Evolutionary conservation across 2,329 filamentous ascomycete species (phyloP), one percentile per base, ranked within the genome.

Genomic region (Aspergillus niger): DNA sequence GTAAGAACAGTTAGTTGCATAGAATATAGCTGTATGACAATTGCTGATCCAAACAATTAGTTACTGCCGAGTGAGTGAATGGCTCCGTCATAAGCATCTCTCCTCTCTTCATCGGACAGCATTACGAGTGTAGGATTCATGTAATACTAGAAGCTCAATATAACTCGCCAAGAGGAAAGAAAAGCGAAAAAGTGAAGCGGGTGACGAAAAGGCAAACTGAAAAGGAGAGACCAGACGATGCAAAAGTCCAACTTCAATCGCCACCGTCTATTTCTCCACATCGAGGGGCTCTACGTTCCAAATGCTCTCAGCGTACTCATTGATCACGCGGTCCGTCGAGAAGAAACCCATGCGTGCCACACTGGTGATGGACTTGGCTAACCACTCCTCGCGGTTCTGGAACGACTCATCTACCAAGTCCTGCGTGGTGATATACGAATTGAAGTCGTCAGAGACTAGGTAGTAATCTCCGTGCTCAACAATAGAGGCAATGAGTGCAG

Each of bases 271-370:
- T 30, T 78, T 72, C 66, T 77, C 76, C 22, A 82, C 80, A 36
- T 78, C 77, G 57, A 95, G 76, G 28, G 94, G 93, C 82, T 98
- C 94, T 41, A 97, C 83, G 73, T 98, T 98, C 95, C 95, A 99
- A 76, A 99, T 97, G 65, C 85, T 88, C 76, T 99, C 94, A 0
- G 95, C 95, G 79, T 99, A 99, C 83, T 97, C 93, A 71, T 94
- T 91, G 76, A 98, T 97, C 79, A 94, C 97, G 41, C 94, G 86
- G 76, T 98, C 94, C 65, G 90, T 94, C 68, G 88, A 93, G 82
- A 98, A 98, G 86, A 98, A 98, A 39, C 94, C 95, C 95, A 99
- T 99, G 43, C 93, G 84, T 6, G 92, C 85, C 17, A 99, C 95
- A 61, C 90, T 91, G 44, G 86, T 88, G 72, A 99, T 98, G 65